Base-by-base conservation (phyloP, 2,329 filamentous ascomycete genomes). In the Calonectria hongkongensis region DNA sequence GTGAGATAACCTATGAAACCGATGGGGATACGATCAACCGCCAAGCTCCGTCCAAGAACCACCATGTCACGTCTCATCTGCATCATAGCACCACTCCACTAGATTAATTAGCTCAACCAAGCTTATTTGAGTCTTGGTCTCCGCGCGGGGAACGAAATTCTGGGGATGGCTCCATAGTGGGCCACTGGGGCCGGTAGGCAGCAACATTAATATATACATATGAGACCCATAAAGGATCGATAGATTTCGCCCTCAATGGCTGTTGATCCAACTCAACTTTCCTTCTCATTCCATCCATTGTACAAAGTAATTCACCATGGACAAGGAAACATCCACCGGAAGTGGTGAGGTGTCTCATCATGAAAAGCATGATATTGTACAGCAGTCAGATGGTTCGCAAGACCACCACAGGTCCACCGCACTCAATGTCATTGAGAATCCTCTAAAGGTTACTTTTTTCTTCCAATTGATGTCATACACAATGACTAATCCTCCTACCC, bases 401-500 rank as follows among this genome's bases (percentile, higher is more conserved):
- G 73, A 74, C 6, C 77, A 74, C 8, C 79, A 77, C 48, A 62
- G 75, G 56, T 79, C 82, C 4, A 72, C 73, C 25, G 82, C 81
- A 16, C 66, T 80, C 66, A 83, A 83, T 76, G 78, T 83, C 36
- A 76, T 83, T 39, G 72, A 83, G 62, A 83, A 83, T 45, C 82
- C 82, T 8, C 75, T 83, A 43, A 78, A 77, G 77, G 82, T 82
- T 45, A 27, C 33, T 51, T 6, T n/a, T 64, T 47, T 47, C 4
- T 33, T n/a, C 0, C 15, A 45, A 45, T 9, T 28, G 25, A 18
- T 25, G 16, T n/a, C 10, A 27, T 8, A 27, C 15, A 66, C 27
- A 16, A n/a, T 25, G 10, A 25, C 58, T 65, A 60, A 72, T 13
- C 2, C 6, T 28, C 4, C 12, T 7, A 41, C 4, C 2, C 9